A percentile compares a stretch with the other conserved stretches of the same genome.
Conservation (phyloP, 768 basidiomycete species). For the Leccinum ochraceum region DNA sequence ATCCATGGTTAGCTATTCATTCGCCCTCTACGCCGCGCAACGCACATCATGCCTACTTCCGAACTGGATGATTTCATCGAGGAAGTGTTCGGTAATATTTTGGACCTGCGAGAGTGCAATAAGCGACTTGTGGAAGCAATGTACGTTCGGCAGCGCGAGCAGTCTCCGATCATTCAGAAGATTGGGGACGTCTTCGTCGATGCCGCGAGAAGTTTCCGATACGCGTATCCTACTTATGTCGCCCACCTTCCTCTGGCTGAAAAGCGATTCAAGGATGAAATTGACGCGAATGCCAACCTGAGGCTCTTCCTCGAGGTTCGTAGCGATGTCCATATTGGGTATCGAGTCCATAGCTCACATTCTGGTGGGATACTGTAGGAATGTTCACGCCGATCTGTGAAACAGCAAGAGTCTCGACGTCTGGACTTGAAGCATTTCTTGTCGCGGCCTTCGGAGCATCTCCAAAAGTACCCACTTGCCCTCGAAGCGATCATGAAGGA, state of each 20-base stretch:
- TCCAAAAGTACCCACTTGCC: conserved; percentile 72
- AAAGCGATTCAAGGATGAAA: conserved; percentile 84
- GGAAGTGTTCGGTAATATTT: conserved; percentile 86
- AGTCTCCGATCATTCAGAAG: conserved; percentile 75
- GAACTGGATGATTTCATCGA: conserved; percentile 83
- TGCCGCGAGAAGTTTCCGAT: conserved; percentile 83
- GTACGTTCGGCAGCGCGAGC: conserved; percentile 81
- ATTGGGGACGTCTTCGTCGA: conserved; percentile 91
- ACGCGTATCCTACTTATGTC: conserved; percentile 83
- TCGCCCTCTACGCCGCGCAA: conserved; percentile 50
- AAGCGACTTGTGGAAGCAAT: conserved; percentile 81
- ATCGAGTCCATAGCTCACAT: background rate
- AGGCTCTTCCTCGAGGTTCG: conserved; percentile 81
- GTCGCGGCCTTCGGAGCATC: conserved; percentile 60
- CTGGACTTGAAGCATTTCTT: conserved; percentile 65
- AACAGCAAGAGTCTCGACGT: conserved; percentile 56
- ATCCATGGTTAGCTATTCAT: conserved; percentile 50
- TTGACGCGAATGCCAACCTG: conserved; percentile 79
- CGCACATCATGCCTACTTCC: conserved; percentile 56
- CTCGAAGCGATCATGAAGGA: conserved; percentile 86
- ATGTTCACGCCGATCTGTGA: conserved; percentile 45
- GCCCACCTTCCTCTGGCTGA: conserved; percentile 85
- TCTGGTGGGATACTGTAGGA: conserved; percentile 14
- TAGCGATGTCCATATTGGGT: conserved; percentile 4
- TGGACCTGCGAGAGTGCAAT: conserved; percentile 84